phyloP scores from a whole-genome alignment of 306 rosid genomes.

The Delonix regia region DNA sequence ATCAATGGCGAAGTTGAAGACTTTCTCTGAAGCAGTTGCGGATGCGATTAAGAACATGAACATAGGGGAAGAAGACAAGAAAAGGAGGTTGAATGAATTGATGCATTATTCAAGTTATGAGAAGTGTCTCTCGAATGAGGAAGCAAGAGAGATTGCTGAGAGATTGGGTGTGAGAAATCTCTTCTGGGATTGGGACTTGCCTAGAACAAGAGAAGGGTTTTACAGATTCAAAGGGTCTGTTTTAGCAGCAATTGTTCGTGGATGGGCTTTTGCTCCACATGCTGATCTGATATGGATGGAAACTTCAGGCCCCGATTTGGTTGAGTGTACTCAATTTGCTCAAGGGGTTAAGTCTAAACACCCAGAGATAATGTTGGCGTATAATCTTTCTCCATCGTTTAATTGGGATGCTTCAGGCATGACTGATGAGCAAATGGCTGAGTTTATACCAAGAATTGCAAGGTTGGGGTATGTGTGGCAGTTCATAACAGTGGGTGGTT shows the following conservation, averaged over 20 bases:
- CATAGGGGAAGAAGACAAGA: constrained; percentile 58
- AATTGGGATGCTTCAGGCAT: constrained; percentile 99
- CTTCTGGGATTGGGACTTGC: constrained; percentile 95
- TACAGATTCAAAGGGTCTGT: constrained; percentile 86
- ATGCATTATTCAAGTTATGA: constrained; percentile 49
- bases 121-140: constrained; percentile 70
- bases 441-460: constrained; percentile 85
- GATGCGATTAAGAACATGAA: constrained; percentile 66
- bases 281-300: constrained; percentile 97
- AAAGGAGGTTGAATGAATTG: constrained; percentile 72
- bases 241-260: constrained; percentile 76
- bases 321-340: constrained; percentile 76
- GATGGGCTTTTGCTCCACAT: constrained; percentile 79
- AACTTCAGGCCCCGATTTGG: constrained; percentile 67
- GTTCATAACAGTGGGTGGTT: constrained; percentile 87
- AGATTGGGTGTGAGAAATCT: constrained; percentile 63
- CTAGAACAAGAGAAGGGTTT: constrained; percentile 95
- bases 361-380: constrained; percentile 78
- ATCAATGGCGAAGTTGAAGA: constrained; percentile 67
- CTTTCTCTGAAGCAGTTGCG: constrained; percentile 72
- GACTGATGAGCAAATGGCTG: constrained; percentile 73
- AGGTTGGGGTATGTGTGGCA: constrained; percentile 91
- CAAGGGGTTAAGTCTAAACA: constrained; percentile 63
- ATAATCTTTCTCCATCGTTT: constrained; percentile 94
- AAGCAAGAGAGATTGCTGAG: constrained; percentile 67